A percentile compares a stretch with the other conserved stretches of the same genome.
Conservation (phyloP, 1,284 basidiomycete genomes). For the Coriolopsis trogii region DNA sequence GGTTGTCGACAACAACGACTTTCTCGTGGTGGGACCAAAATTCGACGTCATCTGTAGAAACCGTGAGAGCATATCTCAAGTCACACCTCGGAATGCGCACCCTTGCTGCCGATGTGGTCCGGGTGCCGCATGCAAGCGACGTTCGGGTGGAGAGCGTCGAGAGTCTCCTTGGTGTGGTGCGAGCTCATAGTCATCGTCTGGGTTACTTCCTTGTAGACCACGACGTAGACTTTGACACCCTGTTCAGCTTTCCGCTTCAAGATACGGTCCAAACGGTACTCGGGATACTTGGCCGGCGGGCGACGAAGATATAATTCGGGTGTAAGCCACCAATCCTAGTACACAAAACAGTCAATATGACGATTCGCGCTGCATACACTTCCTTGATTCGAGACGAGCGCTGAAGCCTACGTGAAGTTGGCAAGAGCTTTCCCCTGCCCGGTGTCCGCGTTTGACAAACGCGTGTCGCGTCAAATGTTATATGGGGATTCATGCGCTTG, state of each 20-base stretch:
- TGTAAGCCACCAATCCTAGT: constrained; percentile 90
- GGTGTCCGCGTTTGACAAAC: too few species aligned
- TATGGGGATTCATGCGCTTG: too few species aligned
- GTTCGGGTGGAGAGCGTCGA: constrained; percentile 86
- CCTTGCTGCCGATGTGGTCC: constrained; percentile 85
- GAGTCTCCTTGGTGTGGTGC: constrained; percentile 81
- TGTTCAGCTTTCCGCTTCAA: constrained; percentile 86
- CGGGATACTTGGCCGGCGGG: constrained; percentile 79
- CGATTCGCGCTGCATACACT: too few species aligned
- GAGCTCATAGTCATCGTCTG: constrained; percentile 90
- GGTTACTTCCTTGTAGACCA: constrained; percentile 92
- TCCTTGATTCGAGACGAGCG: not conserved
- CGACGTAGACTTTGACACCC: constrained; percentile 87
- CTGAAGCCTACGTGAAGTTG: not conserved
- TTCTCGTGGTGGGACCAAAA: constrained; percentile 89
- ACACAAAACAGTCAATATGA: not conserved
- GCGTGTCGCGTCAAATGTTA: too few species aligned
- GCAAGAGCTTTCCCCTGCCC: too few species aligned
- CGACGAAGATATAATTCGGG: constrained; percentile 92
- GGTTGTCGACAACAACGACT: constrained; percentile 86
- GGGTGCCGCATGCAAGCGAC: constrained; percentile 88
- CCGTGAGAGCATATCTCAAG: too few species aligned
- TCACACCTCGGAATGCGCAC: constrained; percentile 40
- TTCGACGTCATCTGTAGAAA: constrained; percentile 67
- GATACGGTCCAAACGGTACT: constrained; percentile 87